Percentiles rank a stretch among this genome's conserved stretches.
Conservation (phyloP, 805 yeast species). For the Candida odintsovae region DNA sequence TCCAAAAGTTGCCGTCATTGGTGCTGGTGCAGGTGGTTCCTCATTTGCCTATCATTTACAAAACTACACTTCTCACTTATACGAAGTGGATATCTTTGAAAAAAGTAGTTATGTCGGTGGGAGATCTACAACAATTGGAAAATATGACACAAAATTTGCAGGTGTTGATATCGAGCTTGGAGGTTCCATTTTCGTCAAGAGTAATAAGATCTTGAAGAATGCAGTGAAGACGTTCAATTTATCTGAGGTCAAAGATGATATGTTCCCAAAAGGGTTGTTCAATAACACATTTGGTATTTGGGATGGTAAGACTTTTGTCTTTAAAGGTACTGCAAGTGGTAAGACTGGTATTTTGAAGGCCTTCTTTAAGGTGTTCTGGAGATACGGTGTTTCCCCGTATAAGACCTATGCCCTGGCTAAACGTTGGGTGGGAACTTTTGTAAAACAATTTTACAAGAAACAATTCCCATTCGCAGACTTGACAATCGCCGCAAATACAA, state of each 20-base stretch:
- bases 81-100: slow-evolving; percentile 39
- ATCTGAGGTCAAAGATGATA: slow-evolving; percentile 10
- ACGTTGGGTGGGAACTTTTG: slow-evolving; percentile 23
- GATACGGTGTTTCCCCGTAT: slow-evolving; percentile 27
- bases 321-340: slow-evolving; percentile 3
- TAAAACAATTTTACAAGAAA: slow-evolving; percentile 25
- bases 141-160: slow-evolving; percentile 17
- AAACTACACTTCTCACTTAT: slow-evolving; percentile 28
- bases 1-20: slow-evolving; percentile 34
- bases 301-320: slow-evolving; percentile 29
- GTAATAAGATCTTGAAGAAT: slow-evolving; percentile 31
- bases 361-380: slow-evolving; percentile 21
- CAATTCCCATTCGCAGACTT: slow-evolving; percentile 32
- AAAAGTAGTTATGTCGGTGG: slow-evolving; percentile 38
- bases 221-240: slow-evolving; percentile 35
- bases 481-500: slow-evolving; percentile 4
- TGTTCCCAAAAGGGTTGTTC: slow-evolving; percentile 9
- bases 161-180: slow-evolving; percentile 34
- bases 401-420: slow-evolving; percentile 18
- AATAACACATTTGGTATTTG: slow-evolving; percentile 28
- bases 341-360: slow-evolving; percentile 2
- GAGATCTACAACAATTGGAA: slow-evolving; percentile 33
- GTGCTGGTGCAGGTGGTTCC: slow-evolving; percentile 50
- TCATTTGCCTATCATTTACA: slow-evolving; percentile 41
- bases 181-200: slow-evolving; percentile 38